These are phyloP conservation scores for Fusarium torulosum DNA, from an alignment of 2,329 filamentous ascomycete species.

Conservation along the genomic window DNA sequence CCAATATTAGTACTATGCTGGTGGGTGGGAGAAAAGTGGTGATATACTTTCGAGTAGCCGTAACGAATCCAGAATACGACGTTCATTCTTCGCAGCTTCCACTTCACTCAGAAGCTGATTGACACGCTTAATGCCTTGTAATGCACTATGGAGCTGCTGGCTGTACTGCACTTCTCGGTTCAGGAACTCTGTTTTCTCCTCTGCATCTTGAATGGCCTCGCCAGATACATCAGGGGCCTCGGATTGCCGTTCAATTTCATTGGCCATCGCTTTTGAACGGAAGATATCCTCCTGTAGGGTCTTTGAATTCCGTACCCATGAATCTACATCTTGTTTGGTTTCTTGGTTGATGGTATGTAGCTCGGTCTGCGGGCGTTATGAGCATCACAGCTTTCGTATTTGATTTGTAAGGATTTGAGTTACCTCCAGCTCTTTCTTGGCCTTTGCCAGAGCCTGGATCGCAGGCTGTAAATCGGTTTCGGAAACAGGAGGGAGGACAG, in stretches of 20 bases:
- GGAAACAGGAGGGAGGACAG: constrained; percentile 55
- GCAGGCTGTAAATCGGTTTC: constrained; percentile 56
- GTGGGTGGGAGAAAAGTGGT: neutral
- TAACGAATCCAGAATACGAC: constrained; percentile 68
- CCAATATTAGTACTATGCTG: constrained; percentile 25
- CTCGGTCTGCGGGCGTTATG: constrained; percentile 60
- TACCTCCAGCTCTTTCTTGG: constrained; percentile 58
- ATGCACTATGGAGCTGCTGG: constrained; percentile 64
- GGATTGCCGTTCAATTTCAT: constrained; percentile 82
- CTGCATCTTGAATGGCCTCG: constrained; percentile 64
- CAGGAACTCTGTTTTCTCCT: constrained; percentile 68
- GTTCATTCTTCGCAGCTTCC: constrained; percentile 67
- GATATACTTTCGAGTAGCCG: constrained; percentile 67
- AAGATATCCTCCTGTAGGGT: constrained; percentile 88
- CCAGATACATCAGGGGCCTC: constrained; percentile 71
- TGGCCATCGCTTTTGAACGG: constrained; percentile 81
- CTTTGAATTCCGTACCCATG: constrained; percentile 88
- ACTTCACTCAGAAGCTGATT: constrained; percentile 73
- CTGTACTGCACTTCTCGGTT: constrained; percentile 70
- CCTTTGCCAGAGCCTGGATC: constrained; percentile 54
- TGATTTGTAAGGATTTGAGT: constrained; percentile 14
- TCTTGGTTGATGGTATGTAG: constrained; percentile 82
- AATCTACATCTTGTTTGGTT: constrained; percentile 81
- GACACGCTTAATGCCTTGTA: constrained; percentile 67
- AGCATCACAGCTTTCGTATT: constrained; percentile 29